These are phyloP conservation scores for Populus pruinosa DNA, from an alignment of 345 rosid genomes.

Conservation along the genomic window DNA sequence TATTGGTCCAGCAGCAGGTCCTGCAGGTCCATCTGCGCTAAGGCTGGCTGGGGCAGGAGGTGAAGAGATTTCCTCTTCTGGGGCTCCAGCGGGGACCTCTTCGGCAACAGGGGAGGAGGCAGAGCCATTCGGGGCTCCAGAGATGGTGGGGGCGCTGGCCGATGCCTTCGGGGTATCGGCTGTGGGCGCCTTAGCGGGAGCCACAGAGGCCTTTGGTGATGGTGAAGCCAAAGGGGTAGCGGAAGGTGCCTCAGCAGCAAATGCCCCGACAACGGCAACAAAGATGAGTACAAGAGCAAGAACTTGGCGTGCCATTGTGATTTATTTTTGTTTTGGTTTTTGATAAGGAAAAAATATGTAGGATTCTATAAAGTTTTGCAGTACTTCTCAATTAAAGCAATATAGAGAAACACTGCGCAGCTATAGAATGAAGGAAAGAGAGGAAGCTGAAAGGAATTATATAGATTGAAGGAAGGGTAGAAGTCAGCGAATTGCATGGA, in stretches of 20 bases:
- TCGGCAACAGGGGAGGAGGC: background rate
- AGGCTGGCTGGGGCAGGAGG: constrained; percentile 20
- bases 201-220: background rate
- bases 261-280: constrained; percentile 27
- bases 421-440: constrained; percentile 6
- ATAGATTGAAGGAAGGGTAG: background rate
- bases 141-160: background rate
- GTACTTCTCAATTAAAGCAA: constrained; percentile 9
- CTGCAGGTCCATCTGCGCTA: background rate
- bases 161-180: background rate
- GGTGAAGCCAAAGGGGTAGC: constrained; percentile 8
- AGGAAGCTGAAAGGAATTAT: background rate
- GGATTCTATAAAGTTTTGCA: constrained; percentile 17
- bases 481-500: constrained; percentile 14
- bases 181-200: constrained; percentile 3
- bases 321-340: background rate
- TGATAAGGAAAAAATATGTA: too few relatives aligned
- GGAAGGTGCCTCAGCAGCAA: constrained; percentile 19
- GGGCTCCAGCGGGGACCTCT: background rate
- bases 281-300: constrained; percentile 23
- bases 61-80: constrained; percentile 11
- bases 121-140: background rate
- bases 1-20: constrained; percentile 2
- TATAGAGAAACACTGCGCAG: constrained; percentile 28
- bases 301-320: constrained; percentile 26